Conservation (phyloP, 1,284 basidiomycete genomes). For the Tylopilus sp. region DNA sequence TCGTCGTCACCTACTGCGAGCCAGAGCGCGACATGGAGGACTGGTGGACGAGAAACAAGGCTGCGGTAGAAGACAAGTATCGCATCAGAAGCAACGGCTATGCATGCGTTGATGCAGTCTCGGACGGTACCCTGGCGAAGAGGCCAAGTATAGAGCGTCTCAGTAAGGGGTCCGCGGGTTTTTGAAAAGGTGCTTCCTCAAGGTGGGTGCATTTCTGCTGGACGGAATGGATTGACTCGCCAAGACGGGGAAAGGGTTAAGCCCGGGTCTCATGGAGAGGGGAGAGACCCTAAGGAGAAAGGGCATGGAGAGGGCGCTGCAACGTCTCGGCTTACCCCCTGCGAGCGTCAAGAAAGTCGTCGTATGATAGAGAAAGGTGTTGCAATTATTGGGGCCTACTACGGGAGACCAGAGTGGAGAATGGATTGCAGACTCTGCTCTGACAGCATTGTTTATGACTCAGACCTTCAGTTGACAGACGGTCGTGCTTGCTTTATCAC, state of each 20-base stretch:
- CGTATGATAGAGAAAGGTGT: not conserved
- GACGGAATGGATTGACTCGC: not conserved
- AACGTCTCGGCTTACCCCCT: not conserved
- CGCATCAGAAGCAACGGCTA: not conserved
- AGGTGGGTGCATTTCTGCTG: not conserved
- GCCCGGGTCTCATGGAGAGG: not conserved
- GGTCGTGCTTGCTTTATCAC: too few species aligned
- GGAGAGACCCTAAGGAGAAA: not conserved
- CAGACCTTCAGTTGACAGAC: too few species aligned
- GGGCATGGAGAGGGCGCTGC: not conserved
- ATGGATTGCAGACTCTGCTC: too few species aligned
- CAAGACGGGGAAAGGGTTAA: not conserved
- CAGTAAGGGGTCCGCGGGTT: not conserved
- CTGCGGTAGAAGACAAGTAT: not conserved
- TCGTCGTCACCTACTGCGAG: too few species aligned
- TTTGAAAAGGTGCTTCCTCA: not conserved
- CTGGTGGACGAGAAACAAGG: too few species aligned
- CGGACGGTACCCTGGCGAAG: not conserved
- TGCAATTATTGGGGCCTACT: not conserved
- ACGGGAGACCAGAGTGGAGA: too few species aligned
- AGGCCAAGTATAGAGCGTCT: not conserved
- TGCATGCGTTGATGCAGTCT: not conserved
- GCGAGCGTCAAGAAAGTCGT: not conserved
- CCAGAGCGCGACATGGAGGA: too few species aligned
- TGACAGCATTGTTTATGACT: too few species aligned